Percentiles rank a stretch among this genome's conserved stretches.
Evolutionary conservation across 2,329 filamentous ascomycete genomes (phyloP).

Genomic region (Penicillium aurantiogriseum): DNA sequence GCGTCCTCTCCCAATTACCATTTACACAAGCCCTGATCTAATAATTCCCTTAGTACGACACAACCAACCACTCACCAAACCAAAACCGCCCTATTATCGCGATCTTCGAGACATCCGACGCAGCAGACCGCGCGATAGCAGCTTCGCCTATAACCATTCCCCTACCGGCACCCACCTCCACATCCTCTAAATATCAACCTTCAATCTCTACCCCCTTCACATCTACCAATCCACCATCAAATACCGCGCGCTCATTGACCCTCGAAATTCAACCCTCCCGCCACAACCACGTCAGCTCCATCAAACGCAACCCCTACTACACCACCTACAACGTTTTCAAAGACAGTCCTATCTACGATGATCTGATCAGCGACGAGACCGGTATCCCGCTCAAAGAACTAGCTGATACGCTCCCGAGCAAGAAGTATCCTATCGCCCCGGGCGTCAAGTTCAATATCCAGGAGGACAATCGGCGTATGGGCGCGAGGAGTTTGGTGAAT

Average conservation of each 20-base stretch:
- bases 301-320: conserved; percentile 37
- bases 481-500: conserved; percentile 27
- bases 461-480: conserved; percentile 23
- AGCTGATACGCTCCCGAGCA: conserved; percentile 33
- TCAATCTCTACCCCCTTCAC: not conserved
- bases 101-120: conserved; percentile 39
- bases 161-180: conserved; percentile 8
- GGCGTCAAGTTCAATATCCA: conserved; percentile 21
- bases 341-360: conserved; percentile 26
- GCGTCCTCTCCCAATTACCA: not conserved
- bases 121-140: conserved; percentile 34
- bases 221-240: not conserved
- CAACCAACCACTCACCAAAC: conserved; percentile 24
- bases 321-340: conserved; percentile 25
- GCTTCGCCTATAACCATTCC: conserved; percentile 33
- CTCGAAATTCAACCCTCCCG: conserved; percentile 29
- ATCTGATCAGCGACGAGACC: conserved; percentile 26
- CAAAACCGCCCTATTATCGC: conserved; percentile 28
- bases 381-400: conserved; percentile 29
- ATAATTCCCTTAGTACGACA: conserved; percentile 29
- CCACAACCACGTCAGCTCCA: conserved; percentile 30
- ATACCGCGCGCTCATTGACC: conserved; percentile 14
- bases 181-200: not conserved
- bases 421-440: conserved; percentile 23
- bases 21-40: not conserved